Conservation (phyloP, 495 filamentous ascomycete genomes). For the Penicillium antarcticum region DNA sequence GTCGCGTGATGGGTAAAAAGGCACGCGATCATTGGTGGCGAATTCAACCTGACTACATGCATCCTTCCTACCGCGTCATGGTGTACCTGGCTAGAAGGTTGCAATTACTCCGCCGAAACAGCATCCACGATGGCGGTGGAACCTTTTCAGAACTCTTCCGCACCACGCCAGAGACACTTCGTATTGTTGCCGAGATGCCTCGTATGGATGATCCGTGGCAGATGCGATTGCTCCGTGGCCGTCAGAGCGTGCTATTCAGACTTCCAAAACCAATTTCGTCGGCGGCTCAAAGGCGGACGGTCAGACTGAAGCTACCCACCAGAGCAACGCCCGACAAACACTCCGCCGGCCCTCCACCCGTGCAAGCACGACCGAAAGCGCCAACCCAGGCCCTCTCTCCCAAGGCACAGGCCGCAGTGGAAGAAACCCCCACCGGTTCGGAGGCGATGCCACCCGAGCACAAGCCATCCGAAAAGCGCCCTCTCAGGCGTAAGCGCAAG, state of each 20-base stretch:
- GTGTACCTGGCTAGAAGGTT: slow-evolving; percentile 51
- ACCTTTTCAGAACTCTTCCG: slow-evolving; percentile 31
- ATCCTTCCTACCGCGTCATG: slow-evolving; percentile 53
- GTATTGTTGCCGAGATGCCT: slow-evolving; percentile 54
- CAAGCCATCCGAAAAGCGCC: not conserved
- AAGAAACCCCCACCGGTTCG: too few relatives aligned
- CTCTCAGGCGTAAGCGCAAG: not conserved
- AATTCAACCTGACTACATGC: slow-evolving; percentile 37
- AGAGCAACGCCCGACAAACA: not conserved
- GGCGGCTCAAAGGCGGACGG: too few relatives aligned
- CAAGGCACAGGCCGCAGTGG: too few relatives aligned
- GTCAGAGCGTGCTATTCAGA: slow-evolving; percentile 12
- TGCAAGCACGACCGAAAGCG: too few relatives aligned
- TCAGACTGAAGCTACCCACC: not conserved
- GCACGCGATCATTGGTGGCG: slow-evolving; percentile 32
- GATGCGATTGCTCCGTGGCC: slow-evolving; percentile 33
- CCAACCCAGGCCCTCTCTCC: too few relatives aligned
- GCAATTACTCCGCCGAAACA: slow-evolving; percentile 36
- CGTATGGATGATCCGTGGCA: slow-evolving; percentile 40
- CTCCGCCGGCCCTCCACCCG: not conserved
- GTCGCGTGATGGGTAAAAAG: slow-evolving; percentile 26
- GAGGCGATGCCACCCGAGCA: not conserved
- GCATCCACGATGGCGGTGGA: slow-evolving; percentile 25
- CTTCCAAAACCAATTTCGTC: not conserved
- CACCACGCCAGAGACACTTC: slow-evolving; percentile 49